A percentile compares a stretch with the other conserved stretches of the same genome.
Evolutionary conservation across 139 green algal genomes (phyloP).

Genomic region (Chloropicon primus): DNA sequence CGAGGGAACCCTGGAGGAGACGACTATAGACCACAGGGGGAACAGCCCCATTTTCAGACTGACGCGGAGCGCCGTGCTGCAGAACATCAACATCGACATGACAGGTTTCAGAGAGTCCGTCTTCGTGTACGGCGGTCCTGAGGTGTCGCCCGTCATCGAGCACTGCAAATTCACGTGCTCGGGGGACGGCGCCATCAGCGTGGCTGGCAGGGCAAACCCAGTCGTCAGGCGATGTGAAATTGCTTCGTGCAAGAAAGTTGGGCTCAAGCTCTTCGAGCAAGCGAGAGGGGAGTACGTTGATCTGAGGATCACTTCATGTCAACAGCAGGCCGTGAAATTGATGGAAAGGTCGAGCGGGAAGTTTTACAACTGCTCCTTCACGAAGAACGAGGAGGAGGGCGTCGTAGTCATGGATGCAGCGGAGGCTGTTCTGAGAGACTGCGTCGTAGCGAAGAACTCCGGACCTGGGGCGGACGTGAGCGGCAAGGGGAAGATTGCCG

Average conservation of each 20-base stretch:
- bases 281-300: slow-evolving; percentile 8
- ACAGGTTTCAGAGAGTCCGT: slow-evolving; percentile 43
- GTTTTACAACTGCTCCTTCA: slow-evolving; percentile 18
- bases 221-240: slow-evolving; percentile 34
- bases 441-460: slow-evolving; percentile 20
- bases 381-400: slow-evolving; percentile 31
- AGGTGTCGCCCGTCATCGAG: slow-evolving; percentile 28
- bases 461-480: slow-evolving; percentile 35
- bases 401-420: slow-evolving; percentile 26
- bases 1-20: slow-evolving; percentile 35
- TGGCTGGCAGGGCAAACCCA: slow-evolving; percentile 16
- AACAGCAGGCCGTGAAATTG: slow-evolving; percentile 20
- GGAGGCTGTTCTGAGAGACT: slow-evolving; percentile 6
- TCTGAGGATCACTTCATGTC: slow-evolving; percentile 31
- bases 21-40: slow-evolving; percentile 34
- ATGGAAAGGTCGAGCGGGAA: slow-evolving; percentile 9
- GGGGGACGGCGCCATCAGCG: slow-evolving; percentile 36
- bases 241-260: slow-evolving; percentile 18
- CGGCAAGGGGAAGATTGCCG: neutral
- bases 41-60: slow-evolving; percentile 47
- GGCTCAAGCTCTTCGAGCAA: slow-evolving; percentile 21
- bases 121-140: slow-evolving; percentile 18
- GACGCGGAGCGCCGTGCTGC: slow-evolving; percentile 22
- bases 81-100: slow-evolving; percentile 42
- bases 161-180: slow-evolving; percentile 33